These are phyloP conservation scores for Calonectria hongkongensis DNA, from an alignment of 2,329 filamentous ascomycete genomes.

Conservation along the genomic window DNA sequence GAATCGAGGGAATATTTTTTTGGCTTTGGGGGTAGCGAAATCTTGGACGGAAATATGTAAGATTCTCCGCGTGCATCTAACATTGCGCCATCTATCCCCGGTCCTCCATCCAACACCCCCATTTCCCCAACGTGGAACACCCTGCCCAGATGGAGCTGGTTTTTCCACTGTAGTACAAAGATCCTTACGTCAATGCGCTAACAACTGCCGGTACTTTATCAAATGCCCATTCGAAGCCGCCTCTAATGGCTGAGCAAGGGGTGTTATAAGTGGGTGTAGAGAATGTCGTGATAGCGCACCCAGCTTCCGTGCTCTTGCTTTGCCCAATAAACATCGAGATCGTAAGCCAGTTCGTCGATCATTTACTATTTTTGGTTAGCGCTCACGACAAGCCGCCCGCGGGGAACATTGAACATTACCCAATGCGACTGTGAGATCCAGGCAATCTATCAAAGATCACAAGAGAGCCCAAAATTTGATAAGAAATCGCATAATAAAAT, in stretches of 20 bases:
- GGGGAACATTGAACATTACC: not conserved
- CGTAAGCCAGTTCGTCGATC: constrained; percentile 1
- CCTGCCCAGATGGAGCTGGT: not conserved
- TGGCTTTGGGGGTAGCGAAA: not conserved
- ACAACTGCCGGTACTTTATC: constrained; percentile 8
- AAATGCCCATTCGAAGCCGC: not conserved
- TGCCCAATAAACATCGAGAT: constrained; percentile 9
- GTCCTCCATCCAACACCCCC: constrained; percentile 3
- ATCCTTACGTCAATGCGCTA: not conserved
- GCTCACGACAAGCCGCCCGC: not conserved
- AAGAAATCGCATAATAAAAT: not conserved
- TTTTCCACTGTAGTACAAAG: not conserved
- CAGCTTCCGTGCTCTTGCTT: constrained; percentile 25
- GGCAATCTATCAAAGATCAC: not conserved
- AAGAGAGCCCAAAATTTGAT: not conserved
- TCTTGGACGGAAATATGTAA: constrained; percentile 13
- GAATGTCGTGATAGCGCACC: constrained; percentile 36
- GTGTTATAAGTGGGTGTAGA: not conserved
- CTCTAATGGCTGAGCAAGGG: not conserved
- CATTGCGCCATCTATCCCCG: constrained; percentile 27
- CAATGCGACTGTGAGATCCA: not conserved
- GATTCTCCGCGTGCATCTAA: not conserved
- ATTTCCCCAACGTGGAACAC: not conserved
- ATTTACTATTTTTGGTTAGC: not conserved
- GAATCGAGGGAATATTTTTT: not conserved